phyloP scores from a whole-genome alignment of 768 basidiomycete genomes.

The Tylopilus intermedius region DNA sequence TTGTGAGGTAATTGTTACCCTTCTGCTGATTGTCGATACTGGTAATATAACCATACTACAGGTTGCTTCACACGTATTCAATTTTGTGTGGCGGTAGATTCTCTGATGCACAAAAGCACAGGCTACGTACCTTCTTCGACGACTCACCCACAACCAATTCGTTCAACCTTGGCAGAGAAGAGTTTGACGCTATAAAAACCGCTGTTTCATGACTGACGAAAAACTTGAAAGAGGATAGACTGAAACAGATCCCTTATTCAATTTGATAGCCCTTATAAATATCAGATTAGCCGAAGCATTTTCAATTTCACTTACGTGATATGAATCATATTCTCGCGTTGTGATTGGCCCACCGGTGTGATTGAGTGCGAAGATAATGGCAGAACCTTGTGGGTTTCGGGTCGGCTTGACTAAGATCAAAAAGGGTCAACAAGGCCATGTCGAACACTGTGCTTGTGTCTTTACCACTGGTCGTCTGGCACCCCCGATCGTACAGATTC shows the following conservation, averaged over 20 bases:
- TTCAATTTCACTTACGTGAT: slow-evolving; percentile 25
- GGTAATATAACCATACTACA: slow-evolving; percentile 17
- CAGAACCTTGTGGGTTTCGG: slow-evolving; percentile 15
- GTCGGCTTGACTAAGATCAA: slow-evolving; percentile 1
- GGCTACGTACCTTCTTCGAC: slow-evolving; percentile 26
- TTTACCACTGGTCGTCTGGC: not conserved
- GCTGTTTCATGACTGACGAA: slow-evolving; percentile 22
- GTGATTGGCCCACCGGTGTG: slow-evolving; percentile 18
- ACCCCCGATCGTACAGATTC: not conserved
- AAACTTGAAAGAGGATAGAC: slow-evolving; percentile 8
- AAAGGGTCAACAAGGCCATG: slow-evolving; percentile 14
- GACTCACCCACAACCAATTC: slow-evolving; percentile 15
- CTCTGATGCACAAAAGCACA: slow-evolving; percentile 27
- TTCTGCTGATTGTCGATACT: not conserved
- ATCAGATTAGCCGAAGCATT: slow-evolving; percentile 26
- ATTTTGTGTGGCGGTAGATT: slow-evolving; percentile 37
- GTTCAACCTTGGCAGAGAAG: slow-evolving; percentile 29
- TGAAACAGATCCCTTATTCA: slow-evolving; percentile 10
- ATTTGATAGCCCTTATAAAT: slow-evolving; percentile 10
- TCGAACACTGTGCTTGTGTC: not conserved
- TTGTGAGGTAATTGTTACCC: slow-evolving; percentile 40
- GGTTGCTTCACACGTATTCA: slow-evolving; percentile 50
- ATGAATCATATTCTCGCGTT: slow-evolving; percentile 8
- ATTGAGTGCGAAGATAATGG: slow-evolving; percentile 8
- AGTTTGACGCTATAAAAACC: slow-evolving; percentile 19